These are phyloP conservation scores for Leptodermis oblonga DNA, from an alignment of 257 asterid genomes.

Conservation along the genomic window DNA sequence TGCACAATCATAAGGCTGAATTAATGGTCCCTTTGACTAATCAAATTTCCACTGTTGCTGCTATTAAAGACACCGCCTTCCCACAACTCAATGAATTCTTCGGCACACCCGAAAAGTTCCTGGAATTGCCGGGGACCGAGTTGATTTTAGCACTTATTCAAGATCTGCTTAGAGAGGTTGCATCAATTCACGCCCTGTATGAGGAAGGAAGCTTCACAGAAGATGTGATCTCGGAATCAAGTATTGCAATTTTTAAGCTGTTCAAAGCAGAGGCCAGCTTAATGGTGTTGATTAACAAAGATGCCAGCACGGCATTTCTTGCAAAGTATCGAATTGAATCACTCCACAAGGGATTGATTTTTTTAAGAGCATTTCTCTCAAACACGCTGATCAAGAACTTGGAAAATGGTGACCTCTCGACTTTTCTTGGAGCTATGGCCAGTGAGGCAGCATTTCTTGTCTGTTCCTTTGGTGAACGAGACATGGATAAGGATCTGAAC, in stretches of 20 bases:
- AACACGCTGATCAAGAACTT: not conserved
- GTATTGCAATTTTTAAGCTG: slow-evolving; percentile 3
- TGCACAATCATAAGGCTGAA: not conserved
- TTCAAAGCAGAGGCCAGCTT: too few species aligned
- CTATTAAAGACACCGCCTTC: not conserved
- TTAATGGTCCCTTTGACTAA: not conserved
- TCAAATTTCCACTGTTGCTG: not conserved
- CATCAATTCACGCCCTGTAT: not conserved
- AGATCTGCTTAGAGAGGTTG: not conserved
- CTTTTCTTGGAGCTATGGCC: not conserved
- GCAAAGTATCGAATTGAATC: not conserved
- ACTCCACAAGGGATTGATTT: not conserved
- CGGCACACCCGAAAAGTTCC: not conserved
- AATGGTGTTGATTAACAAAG: not conserved
- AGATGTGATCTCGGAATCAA: not conserved
- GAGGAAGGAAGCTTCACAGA: not conserved
- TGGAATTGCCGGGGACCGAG: not conserved
- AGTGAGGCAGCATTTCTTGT: not conserved
- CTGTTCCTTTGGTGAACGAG: not conserved
- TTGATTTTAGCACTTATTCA: not conserved
- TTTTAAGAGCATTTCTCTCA: not conserved
- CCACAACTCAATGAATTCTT: not conserved
- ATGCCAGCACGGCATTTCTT: not conserved
- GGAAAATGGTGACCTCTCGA: not conserved
- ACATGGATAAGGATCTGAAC: not conserved